Conservation (phyloP, 179 eudicot genomes). For the Actinidia polygama region DNA sequence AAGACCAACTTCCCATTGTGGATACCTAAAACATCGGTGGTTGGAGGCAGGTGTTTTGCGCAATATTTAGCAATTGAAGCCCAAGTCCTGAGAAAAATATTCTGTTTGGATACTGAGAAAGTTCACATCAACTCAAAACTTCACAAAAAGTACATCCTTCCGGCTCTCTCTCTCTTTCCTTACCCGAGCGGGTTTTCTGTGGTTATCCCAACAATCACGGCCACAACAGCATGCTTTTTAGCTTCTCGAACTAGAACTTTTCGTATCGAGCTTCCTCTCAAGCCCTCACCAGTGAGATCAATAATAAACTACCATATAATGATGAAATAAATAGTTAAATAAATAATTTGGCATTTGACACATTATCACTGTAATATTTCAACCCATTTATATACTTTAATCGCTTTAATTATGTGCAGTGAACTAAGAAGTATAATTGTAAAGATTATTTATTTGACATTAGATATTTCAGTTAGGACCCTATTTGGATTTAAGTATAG, state of each 20-base stretch:
- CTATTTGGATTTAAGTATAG: no score
- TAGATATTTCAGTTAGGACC: no score
- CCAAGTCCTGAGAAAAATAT: conserved; percentile 57
- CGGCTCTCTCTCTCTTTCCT: conserved; percentile 5
- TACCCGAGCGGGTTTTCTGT: conserved; percentile 65
- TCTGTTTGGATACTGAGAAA: conserved; percentile 21
- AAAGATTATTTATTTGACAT: no score
- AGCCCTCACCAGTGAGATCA: conserved; percentile 56
- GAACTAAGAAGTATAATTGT: no score
- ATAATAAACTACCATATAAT: no score
- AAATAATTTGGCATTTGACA: no score
- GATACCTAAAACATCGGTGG: conserved; percentile 66
- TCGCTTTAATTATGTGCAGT: no score
- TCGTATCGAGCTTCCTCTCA: conserved; percentile 74
- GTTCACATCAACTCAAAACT: background rate
- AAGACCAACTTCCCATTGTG: conserved; percentile 80
- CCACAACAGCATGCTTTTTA: conserved; percentile 41
- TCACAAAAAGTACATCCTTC: background rate
- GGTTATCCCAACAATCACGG: conserved; percentile 67
- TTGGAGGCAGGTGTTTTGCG: conserved; percentile 64
- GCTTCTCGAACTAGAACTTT: conserved; percentile 78
- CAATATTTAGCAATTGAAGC: conserved; percentile 81
- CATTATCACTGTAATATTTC: no score
- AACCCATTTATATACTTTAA: no score
- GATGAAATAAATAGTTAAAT: no score